Evolutionary conservation across 306 rosid genomes (phyloP).

Genomic region (Fagus crenata): DNA sequence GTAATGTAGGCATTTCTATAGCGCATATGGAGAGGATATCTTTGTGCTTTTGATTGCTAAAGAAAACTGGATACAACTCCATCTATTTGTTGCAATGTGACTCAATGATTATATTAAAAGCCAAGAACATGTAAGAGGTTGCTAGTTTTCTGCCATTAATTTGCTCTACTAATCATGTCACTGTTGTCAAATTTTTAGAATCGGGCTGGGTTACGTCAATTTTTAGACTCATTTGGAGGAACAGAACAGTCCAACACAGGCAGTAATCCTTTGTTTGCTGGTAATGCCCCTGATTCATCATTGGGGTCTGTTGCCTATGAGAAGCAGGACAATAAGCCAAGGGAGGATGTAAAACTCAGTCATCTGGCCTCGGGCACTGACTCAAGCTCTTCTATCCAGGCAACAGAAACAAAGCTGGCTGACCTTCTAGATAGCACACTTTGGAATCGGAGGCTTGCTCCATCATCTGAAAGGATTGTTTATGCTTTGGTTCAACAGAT

Average conservation of each 20-base stretch:
- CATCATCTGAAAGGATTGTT: slow-evolving; percentile 96
- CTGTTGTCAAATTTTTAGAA: slow-evolving; percentile 53
- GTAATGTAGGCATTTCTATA: neutral
- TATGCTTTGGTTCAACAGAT: slow-evolving; percentile 96
- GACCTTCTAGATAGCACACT: slow-evolving; percentile 98
- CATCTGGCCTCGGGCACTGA: slow-evolving; percentile 81
- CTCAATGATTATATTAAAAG: slow-evolving; percentile 7
- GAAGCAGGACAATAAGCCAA: slow-evolving; percentile 71
- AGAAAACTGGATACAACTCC: neutral
- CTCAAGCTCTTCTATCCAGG: slow-evolving; percentile 55
- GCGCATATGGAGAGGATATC: neutral
- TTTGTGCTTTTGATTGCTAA: neutral
- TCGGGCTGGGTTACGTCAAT: slow-evolving; percentile 92
- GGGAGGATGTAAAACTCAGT: slow-evolving; percentile 87
- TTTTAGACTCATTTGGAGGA: slow-evolving; percentile 95
- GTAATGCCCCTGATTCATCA: slow-evolving; percentile 50
- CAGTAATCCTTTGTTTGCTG: slow-evolving; percentile 41
- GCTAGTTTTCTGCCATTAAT: neutral
- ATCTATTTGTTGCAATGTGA: neutral
- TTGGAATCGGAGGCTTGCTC: slow-evolving; percentile 96
- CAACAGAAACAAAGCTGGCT: slow-evolving; percentile 88
- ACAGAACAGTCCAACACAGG: slow-evolving; percentile 60
- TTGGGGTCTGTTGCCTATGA: slow-evolving; percentile 53
- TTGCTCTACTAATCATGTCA: slow-evolving; percentile 29
- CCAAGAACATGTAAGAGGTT: slow-evolving; percentile 15